A percentile compares a stretch with the other conserved stretches of the same genome.
Conservation (phyloP, 1,139 yeast genomes). For the Geotrichum europaeum region DNA sequence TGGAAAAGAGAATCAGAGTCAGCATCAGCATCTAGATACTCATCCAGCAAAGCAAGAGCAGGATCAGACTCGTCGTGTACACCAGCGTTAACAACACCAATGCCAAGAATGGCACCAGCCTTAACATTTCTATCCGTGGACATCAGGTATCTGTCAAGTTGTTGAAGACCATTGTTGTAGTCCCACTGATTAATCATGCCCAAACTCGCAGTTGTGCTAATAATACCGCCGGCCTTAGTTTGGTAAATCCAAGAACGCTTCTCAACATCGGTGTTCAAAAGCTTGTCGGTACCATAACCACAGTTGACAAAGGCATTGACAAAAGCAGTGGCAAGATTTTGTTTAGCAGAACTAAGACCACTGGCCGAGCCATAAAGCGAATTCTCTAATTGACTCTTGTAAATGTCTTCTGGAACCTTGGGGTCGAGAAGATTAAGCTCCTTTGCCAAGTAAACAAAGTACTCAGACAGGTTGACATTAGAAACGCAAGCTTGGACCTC, state of each 20-base stretch:
- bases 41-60: conserved; percentile 73
- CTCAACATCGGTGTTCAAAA: conserved; percentile 59
- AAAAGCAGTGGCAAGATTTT: conserved; percentile 90
- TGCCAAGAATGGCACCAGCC: conserved; percentile 95
- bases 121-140: conserved; percentile 81
- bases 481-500: conserved; percentile 83
- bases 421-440: conserved; percentile 87
- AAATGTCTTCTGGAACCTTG: conserved; percentile 90
- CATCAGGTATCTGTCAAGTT: conserved; percentile 81
- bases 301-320: conserved; percentile 88
- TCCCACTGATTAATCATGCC: conserved; percentile 94
- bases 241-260: conserved; percentile 81
- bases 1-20: conserved; percentile 42
- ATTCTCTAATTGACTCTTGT: conserved; percentile 81
- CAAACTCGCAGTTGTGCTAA: conserved; percentile 88
- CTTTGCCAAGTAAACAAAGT: conserved; percentile 70
- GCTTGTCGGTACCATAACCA: conserved; percentile 83
- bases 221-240: conserved; percentile 88
- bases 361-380: conserved; percentile 53
- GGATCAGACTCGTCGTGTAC: conserved; percentile 96
- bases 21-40: conserved; percentile 52
- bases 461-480: conserved; percentile 71
- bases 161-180: conserved; percentile 80
- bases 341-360: conserved; percentile 89
- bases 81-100: conserved; percentile 90